Conservation (phyloP, 2,329 filamentous ascomycete genomes). For the Blastomyces emzantsi region DNA sequence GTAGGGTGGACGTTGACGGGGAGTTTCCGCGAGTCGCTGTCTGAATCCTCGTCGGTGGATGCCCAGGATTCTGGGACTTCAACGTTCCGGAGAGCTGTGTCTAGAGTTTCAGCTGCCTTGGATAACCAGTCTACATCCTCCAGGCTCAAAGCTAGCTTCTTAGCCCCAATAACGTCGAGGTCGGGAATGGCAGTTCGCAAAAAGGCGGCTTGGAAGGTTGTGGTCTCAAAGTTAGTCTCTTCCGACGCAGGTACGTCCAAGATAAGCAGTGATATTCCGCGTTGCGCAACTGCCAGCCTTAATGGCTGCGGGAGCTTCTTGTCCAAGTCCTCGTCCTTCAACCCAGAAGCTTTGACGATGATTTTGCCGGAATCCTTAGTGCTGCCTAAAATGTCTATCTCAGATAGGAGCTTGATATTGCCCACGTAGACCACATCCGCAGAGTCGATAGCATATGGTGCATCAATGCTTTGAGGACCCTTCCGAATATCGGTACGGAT, state of each 20-base stretch:
- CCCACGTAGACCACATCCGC: constrained; percentile 74
- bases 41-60: constrained; percentile 48
- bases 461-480: constrained; percentile 73
- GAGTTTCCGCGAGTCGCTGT: constrained; percentile 35
- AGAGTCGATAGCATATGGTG: constrained; percentile 68
- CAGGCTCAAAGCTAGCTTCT: constrained; percentile 56
- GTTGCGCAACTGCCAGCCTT: constrained; percentile 61
- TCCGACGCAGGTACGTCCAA: constrained; percentile 63
- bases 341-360: constrained; percentile 64
- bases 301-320: constrained; percentile 66
- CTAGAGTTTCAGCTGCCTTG: constrained; percentile 51
- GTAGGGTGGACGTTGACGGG: constrained; percentile 60
- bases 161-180: constrained; percentile 51
- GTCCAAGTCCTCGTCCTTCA: constrained; percentile 83
- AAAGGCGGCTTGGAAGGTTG: constrained; percentile 74
- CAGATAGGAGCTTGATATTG: constrained; percentile 67
- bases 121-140: constrained; percentile 54
- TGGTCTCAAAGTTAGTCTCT: constrained; percentile 57
- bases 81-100: constrained; percentile 60
- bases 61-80: constrained; percentile 76
- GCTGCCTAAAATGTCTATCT: constrained; percentile 63
- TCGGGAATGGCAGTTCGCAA: constrained; percentile 65
- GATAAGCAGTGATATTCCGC: constrained; percentile 62
- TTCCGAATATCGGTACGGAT: constrained; percentile 77
- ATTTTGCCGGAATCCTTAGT: constrained; percentile 63